Evolutionary conservation across 2,329 filamentous ascomycete species (phyloP).

Genomic region (Diaporthe velutina): DNA sequence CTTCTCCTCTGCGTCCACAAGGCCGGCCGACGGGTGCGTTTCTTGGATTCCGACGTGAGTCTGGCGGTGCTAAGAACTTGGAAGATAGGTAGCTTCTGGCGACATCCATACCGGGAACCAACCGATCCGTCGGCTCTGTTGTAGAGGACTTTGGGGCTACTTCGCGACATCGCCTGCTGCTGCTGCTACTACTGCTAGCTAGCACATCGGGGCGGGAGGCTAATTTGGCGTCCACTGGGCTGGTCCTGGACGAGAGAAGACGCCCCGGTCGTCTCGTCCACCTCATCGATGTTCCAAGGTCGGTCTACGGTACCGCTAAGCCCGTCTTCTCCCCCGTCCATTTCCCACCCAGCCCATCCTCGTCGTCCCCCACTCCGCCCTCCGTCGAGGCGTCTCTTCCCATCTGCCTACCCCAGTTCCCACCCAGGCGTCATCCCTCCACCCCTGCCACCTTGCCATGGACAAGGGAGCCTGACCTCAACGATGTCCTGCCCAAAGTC

Average conservation of each 20-base stretch:
- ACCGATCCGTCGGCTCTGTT: constrained; percentile 15
- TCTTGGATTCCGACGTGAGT: neutral
- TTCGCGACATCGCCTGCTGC: constrained; percentile 6
- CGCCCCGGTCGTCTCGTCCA: constrained; percentile 20
- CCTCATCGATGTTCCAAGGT: constrained; percentile 26
- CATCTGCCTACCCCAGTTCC: constrained; percentile 30
- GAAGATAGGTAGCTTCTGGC: neutral
- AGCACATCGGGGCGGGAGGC: constrained; percentile 26
- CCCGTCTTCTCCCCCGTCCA: constrained; percentile 22
- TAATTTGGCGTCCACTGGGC: constrained; percentile 32
- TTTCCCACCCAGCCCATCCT: constrained; percentile 16
- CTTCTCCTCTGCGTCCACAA: neutral
- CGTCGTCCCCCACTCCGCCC: constrained; percentile 29
- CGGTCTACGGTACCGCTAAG: constrained; percentile 15
- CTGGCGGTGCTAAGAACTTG: constrained; percentile 10
- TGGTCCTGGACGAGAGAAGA: constrained; percentile 15
- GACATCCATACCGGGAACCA: constrained; percentile 10
- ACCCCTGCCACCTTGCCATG: constrained; percentile 23
- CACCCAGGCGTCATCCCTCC: constrained; percentile 30
- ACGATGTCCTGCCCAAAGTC: constrained; percentile 15
- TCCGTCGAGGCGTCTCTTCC: constrained; percentile 19
- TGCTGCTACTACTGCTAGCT: neutral
- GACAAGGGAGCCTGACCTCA: constrained; percentile 18
- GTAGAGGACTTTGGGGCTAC: constrained; percentile 20
- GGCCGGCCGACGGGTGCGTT: constrained; percentile 13